A percentile compares a stretch with the other conserved stretches of the same genome.
Evolutionary conservation across 371 early-diverging fungal species (phyloP).

Genomic region (Mucor sp.): DNA sequence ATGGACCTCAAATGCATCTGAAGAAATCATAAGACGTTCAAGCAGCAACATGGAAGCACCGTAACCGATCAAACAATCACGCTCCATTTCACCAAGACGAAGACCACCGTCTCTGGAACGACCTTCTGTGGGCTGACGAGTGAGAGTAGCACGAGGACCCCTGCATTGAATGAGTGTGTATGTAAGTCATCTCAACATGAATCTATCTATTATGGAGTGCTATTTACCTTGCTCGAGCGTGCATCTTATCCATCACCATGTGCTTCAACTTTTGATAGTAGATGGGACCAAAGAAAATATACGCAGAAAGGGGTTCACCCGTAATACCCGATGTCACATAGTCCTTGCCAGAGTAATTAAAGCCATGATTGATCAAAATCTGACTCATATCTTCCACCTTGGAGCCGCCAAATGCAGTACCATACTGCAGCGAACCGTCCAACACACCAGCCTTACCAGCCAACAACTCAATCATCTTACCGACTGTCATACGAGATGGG

Average conservation of each 20-base stretch:
- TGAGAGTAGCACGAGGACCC: conserved; percentile 94
- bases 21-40: conserved; percentile 95
- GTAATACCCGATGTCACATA: conserved; percentile 94
- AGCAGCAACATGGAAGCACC: conserved; percentile 93
- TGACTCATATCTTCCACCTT: conserved; percentile 96
- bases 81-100: conserved; percentile 99
- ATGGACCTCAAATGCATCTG: conserved; percentile 93
- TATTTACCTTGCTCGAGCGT: conserved; percentile 88
- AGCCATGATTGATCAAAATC: conserved; percentile 94
- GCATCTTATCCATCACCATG: conserved; percentile 99
- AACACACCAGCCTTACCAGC: conserved; percentile 99
- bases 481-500: conserved; percentile 99
- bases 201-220: background rate
- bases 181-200: background rate
- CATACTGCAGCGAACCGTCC: conserved; percentile 95
- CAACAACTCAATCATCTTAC: conserved; percentile 99
- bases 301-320: conserved; percentile 93
- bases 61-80: conserved; percentile 99
- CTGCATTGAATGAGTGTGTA: conserved; percentile 44
- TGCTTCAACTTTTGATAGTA: conserved; percentile 99
- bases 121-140: conserved; percentile 99
- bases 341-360: conserved; percentile 99
- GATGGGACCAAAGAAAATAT: conserved; percentile 98
- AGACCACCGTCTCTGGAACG: conserved; percentile 98
- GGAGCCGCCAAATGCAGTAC: conserved; percentile 97